phyloP scores from a whole-genome alignment of 176 grass and related monocot species.

The Tillandsia fasciculata region DNA sequence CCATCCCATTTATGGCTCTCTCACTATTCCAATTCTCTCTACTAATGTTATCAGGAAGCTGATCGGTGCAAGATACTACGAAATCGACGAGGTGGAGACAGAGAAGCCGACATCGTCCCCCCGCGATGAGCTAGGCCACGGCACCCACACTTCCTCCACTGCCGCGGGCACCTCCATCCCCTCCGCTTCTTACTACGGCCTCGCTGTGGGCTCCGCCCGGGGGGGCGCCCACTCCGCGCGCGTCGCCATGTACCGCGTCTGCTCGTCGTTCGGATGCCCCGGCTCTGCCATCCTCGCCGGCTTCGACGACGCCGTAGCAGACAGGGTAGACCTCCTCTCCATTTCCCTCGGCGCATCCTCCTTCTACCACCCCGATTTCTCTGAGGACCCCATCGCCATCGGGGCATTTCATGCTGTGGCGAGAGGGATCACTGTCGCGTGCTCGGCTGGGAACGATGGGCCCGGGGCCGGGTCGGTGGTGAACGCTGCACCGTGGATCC shows the following conservation, averaged over 20 bases:
- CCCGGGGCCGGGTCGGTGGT: slow-evolving; percentile 43
- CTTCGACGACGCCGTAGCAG: slow-evolving; percentile 73
- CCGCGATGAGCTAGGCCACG: slow-evolving; percentile 53
- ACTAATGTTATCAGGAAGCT: slow-evolving; percentile 42
- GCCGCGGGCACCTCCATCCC: slow-evolving; percentile 46
- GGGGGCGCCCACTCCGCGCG: slow-evolving; percentile 50
- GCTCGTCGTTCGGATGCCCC: slow-evolving; percentile 41
- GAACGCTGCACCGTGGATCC: slow-evolving; percentile 79
- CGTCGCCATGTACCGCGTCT: slow-evolving; percentile 67
- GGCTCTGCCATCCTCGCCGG: slow-evolving; percentile 77
- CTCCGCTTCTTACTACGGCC: slow-evolving; percentile 63
- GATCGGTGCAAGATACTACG: slow-evolving; percentile 84
- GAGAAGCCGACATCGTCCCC: slow-evolving; percentile 4
- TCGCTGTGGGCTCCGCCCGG: slow-evolving; percentile 51
- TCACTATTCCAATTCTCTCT: neutral
- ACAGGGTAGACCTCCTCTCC: slow-evolving; percentile 58
- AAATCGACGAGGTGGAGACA: neutral
- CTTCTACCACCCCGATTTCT: slow-evolving; percentile 36
- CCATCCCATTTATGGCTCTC: neutral
- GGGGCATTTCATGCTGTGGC: slow-evolving; percentile 76
- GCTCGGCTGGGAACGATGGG: slow-evolving; percentile 73
- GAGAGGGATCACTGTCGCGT: slow-evolving; percentile 57
- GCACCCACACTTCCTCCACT: slow-evolving; percentile 81
- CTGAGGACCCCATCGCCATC: slow-evolving; percentile 63
- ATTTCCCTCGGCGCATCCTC: slow-evolving; percentile 51